These are phyloP conservation scores for Pachyrhizus erosus DNA, from an alignment of 306 rosid species.

Conservation along the genomic window DNA sequence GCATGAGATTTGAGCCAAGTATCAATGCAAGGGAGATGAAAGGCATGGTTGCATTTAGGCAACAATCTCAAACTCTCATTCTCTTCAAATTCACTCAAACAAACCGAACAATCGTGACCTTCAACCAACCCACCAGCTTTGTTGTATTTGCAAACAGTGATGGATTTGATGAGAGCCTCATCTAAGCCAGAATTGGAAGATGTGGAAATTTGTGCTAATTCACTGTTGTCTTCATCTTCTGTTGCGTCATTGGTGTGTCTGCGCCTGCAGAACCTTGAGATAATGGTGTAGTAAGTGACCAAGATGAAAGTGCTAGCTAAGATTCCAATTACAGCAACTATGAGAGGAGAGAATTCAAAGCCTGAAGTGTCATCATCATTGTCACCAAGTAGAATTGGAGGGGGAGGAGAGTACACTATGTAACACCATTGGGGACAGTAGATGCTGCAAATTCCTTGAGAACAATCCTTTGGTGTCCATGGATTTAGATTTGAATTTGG, in stretches of 20 bases:
- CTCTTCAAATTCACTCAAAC: constrained; percentile 78
- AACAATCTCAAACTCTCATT: constrained; percentile 67
- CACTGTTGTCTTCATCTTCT: constrained; percentile 7
- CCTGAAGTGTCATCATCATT: neutral
- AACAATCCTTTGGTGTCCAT: constrained; percentile 68
- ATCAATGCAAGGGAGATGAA: constrained; percentile 85
- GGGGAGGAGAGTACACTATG: constrained; percentile 73
- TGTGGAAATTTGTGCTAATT: constrained; percentile 30
- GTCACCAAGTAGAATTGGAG: constrained; percentile 44
- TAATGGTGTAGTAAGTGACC: constrained; percentile 65
- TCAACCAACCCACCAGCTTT: constrained; percentile 58
- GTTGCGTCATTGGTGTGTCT: constrained; percentile 11
- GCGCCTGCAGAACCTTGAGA: constrained; percentile 64
- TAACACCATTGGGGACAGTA: constrained; percentile 89
- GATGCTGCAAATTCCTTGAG: constrained; percentile 72
- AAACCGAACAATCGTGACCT: constrained; percentile 79
- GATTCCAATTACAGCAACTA: constrained; percentile 76
- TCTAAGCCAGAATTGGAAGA: constrained; percentile 55
- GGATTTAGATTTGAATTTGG: constrained; percentile 42
- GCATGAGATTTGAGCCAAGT: constrained; percentile 77
- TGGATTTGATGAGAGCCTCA: constrained; percentile 64
- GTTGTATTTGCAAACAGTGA: constrained; percentile 60
- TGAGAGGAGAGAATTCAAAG: constrained; percentile 77
- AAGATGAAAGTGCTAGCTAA: constrained; percentile 68
- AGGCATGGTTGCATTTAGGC: constrained; percentile 82